Percentiles rank a stretch among this genome's conserved stretches.
Evolutionary conservation across 495 filamentous ascomycete species (phyloP).

Genomic region (Aspergillus funiculosus): DNA sequence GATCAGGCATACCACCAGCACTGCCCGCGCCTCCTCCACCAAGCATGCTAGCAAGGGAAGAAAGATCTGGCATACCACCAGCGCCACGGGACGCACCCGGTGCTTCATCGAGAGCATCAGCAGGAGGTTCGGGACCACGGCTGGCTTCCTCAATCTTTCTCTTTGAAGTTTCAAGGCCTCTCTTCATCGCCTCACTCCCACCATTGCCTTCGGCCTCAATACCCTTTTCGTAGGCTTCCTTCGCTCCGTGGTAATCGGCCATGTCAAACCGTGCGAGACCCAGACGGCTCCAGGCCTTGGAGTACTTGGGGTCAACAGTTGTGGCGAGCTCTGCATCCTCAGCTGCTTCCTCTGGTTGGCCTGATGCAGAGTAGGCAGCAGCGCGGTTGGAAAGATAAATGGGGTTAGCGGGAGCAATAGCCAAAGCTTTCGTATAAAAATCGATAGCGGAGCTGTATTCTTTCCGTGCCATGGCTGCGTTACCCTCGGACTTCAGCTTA

Average conservation of each 20-base stretch:
- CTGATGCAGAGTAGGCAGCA: constrained; percentile 74
- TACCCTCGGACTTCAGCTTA: constrained; percentile 81
- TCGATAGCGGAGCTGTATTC: constrained; percentile 79
- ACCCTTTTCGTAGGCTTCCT: constrained; percentile 91
- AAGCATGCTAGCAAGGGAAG: constrained; percentile 65
- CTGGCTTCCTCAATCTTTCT: constrained; percentile 66
- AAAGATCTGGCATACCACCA: constrained; percentile 77
- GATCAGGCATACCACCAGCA: constrained; percentile 82
- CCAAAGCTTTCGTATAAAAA: constrained; percentile 76
- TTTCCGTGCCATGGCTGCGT: constrained; percentile 87
- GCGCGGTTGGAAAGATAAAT: constrained; percentile 98
- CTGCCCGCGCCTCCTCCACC: constrained; percentile 58
- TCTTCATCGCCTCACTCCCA: constrained; percentile 77
- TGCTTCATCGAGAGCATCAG: constrained; percentile 45
- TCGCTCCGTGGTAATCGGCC: constrained; percentile 80
- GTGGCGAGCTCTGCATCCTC: constrained; percentile 85
- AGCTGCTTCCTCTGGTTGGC: constrained; percentile 74
- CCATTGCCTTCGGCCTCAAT: constrained; percentile 93
- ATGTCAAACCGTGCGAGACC: constrained; percentile 86
- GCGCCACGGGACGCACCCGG: constrained; percentile 43
- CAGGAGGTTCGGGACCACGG: constrained; percentile 44
- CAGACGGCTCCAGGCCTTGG: constrained; percentile 90
- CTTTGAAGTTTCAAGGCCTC: constrained; percentile 87
- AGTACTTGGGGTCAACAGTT: constrained; percentile 81
- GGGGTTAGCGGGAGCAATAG: constrained; percentile 75